Evolutionary conservation across 257 asterid species (phyloP), one percentile per base, ranked within the genome.

Genomic region (Solanum tarapatanum): DNA sequence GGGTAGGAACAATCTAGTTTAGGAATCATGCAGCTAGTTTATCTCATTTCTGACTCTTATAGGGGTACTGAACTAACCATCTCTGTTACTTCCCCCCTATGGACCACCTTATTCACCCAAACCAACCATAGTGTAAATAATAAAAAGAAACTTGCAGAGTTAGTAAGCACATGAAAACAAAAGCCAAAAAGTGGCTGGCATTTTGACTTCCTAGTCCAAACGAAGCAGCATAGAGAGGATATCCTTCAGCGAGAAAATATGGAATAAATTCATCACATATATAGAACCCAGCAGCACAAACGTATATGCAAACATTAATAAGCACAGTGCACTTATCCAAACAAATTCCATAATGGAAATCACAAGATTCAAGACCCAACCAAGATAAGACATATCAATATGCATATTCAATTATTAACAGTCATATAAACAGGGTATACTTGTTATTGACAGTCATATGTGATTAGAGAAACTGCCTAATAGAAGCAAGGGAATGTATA

Each of bases 401-500:
- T 16, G 66, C 66, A 26, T 80, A 26, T 45, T 80, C 84, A 8
- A 80, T 80, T 80, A 80, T 80, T 80, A 80, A 45, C 41, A 45
- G 26, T 45, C 39, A 26, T 80, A 80, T 80, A 43, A 45, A 80
- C 68, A 28, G 41, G 68, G 68, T 45, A 28, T 80, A 80, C 68
- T 45, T 26, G 68, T 28, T 80, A 80, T 45, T 80, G 45, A 45
- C 85, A 80, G 66, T 43, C 66, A 26, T 13, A 26, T 13, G 30
- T 43, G 62, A 80, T 9, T 36, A 77, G 14, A 41, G 84, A 10
- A 16, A 80, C n/a, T 45, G 66, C 68, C 85, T 72, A 60, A 72
- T 32, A 76, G 82, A 64, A 77, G 39, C 76, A 87, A 82, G 51
- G 58, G 72, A 90, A 90, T 93, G 91, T 93, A 93, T 95, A 91